Conservation (phyloP, 192 early-diverging fungal genomes). For the Piromyces sp. region DNA sequence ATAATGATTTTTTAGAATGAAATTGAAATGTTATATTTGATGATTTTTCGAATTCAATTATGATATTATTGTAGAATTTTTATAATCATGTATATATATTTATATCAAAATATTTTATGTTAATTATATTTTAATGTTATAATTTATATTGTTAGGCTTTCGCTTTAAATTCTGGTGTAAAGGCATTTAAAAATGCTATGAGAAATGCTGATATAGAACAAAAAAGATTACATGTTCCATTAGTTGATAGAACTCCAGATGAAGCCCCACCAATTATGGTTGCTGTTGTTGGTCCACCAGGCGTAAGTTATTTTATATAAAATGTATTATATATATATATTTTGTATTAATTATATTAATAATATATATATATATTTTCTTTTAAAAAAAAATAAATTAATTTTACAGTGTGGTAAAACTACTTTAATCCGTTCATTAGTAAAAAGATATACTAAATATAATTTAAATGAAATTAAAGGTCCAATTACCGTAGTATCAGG, state of each 20-base stretch:
- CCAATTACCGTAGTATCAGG: conserved; percentile 94
- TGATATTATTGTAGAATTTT: no score
- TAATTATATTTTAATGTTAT: no score
- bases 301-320: conserved; percentile 37
- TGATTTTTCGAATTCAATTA: no score
- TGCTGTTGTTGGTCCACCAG: conserved; percentile 89
- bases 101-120: no score
- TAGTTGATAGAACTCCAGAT: conserved; percentile 79
- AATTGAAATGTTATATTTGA: no score
- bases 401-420: conserved; percentile 68
- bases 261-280: conserved; percentile 83
- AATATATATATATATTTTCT: neutral
- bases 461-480: conserved; percentile 74
- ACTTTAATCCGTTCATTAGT: conserved; percentile 94
- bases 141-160: conserved; percentile 62
- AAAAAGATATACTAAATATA: conserved; percentile 88
- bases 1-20: no score
- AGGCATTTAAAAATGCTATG: conserved; percentile 59
- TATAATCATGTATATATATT: no score
- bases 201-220: conserved; percentile 72
- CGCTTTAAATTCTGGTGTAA: conserved; percentile 44
- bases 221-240: conserved; percentile 86
- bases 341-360: neutral
- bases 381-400: neutral
- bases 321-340: no score